phyloP scores from a whole-genome alignment of 371 early-diverging fungal species.

The Amoeboaphelidium protococcarum region DNA sequence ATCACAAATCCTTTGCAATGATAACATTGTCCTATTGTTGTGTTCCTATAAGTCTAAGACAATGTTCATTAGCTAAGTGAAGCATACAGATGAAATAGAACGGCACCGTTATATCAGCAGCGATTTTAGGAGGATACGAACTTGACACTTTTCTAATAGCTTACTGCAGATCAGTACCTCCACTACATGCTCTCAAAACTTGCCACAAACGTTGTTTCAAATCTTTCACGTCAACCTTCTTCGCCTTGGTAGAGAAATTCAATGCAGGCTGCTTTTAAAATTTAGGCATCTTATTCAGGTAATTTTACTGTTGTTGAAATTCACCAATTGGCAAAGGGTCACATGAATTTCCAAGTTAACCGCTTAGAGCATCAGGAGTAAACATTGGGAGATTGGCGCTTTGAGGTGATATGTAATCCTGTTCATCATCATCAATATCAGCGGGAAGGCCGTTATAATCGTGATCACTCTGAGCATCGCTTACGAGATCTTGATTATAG shows the following conservation, averaged over 20 bases:
- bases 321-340: too few relatives aligned
- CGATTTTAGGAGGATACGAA: constrained; percentile 40
- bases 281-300: too few relatives aligned
- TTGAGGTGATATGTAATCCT: too few relatives aligned
- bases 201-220: constrained; percentile 87
- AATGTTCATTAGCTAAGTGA: constrained; percentile 51
- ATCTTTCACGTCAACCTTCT: constrained; percentile 74
- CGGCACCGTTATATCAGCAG: constrained; percentile 69
- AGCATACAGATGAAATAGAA: constrained; percentile 88
- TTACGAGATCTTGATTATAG: too few relatives aligned
- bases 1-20: too few relatives aligned
- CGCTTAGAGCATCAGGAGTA: too few relatives aligned
- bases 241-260: constrained; percentile 59
- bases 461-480: constrained; percentile 6
- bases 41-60: too few relatives aligned
- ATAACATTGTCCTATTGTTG: too few relatives aligned
- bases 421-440: constrained; percentile 20
- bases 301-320: too few relatives aligned
- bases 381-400: too few relatives aligned
- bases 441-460: constrained; percentile 10
- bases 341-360: too few relatives aligned
- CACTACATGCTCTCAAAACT: background rate
- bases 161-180: constrained; percentile 1
- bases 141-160: constrained; percentile 1
- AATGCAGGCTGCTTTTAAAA: constrained; percentile 41